A percentile compares a stretch with the other conserved stretches of the same genome.
These are phyloP conservation scores for Mrakiaceae sp. DNA, from an alignment of 1,284 basidiomycete species.

Conservation along the genomic window DNA sequence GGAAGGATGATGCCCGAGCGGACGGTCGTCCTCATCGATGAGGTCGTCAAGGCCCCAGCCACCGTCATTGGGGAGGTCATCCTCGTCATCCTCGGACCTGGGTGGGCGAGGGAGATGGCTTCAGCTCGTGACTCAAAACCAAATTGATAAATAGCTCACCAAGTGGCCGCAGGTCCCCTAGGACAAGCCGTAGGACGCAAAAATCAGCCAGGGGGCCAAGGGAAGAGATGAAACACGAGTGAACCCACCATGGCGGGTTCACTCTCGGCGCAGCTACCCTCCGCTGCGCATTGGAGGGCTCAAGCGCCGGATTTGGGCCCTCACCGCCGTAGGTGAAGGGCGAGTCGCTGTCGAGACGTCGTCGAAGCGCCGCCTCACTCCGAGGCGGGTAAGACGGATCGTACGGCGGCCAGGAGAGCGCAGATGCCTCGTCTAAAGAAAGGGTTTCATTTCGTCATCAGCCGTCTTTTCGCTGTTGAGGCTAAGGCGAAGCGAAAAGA, in stretches of 20 bases:
- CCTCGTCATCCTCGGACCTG: constrained; percentile 37
- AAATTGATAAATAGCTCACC: not conserved
- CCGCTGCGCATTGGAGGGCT: constrained; percentile 45
- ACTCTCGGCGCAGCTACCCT: constrained; percentile 14
- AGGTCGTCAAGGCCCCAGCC: not conserved
- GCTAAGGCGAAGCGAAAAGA: no score
- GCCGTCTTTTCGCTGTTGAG: not conserved
- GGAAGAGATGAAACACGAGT: no score
- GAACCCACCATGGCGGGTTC: not conserved
- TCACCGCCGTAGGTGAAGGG: constrained; percentile 79
- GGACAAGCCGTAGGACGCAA: not conserved
- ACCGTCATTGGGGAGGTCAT: not conserved
- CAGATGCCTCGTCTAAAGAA: not conserved
- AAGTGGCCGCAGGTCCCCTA: not conserved
- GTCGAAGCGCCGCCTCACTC: constrained; percentile 19
- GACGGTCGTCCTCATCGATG: constrained; percentile 5
- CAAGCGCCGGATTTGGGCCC: constrained; percentile 56
- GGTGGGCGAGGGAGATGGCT: constrained; percentile 48
- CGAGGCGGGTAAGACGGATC: constrained; percentile 33
- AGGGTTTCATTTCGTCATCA: no score
- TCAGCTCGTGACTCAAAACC: not conserved
- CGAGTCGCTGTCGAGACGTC: constrained; percentile 36
- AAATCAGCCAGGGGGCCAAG: no score
- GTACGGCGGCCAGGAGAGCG: constrained; percentile 39
- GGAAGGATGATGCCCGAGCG: not conserved